Conservation (phyloP, 257 asterid species). For the Perilla frutescens region DNA sequence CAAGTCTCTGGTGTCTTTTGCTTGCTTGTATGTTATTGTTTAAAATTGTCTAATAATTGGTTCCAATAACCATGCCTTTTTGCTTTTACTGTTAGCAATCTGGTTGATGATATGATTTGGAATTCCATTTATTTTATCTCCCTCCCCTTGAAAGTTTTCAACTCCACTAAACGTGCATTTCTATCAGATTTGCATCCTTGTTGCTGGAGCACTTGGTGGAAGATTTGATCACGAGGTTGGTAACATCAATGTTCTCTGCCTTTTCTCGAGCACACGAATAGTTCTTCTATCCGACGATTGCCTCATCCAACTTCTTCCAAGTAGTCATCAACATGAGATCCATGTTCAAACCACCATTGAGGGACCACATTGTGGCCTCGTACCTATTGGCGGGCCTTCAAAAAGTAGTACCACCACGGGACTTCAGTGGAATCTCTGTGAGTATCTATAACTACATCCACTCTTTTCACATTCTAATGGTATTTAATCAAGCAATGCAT, state of each 20-base stretch:
- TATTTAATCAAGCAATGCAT: neutral
- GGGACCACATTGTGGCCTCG: slow-evolving; percentile 96
- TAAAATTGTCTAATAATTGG: neutral
- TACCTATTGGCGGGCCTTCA: slow-evolving; percentile 73
- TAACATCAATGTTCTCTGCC: slow-evolving; percentile 76
- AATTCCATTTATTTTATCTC: neutral
- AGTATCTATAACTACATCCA: slow-evolving; percentile 37
- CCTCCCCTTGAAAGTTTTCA: neutral
- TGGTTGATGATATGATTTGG: neutral
- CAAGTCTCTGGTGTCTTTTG: neutral
- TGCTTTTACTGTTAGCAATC: slow-evolving; percentile 12
- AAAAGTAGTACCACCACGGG: slow-evolving; percentile 77
- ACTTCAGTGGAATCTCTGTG: slow-evolving; percentile 89
- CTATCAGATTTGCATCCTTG: slow-evolving; percentile 81
- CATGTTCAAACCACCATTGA: slow-evolving; percentile 57
- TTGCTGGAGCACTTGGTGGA: slow-evolving; percentile 96
- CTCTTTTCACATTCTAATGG: neutral
- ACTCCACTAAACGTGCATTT: slow-evolving; percentile 6
- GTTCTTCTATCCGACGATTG: slow-evolving; percentile 86
- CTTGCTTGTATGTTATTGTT: neutral
- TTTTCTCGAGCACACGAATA: slow-evolving; percentile 63
- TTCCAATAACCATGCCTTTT: neutral
- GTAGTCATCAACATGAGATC: slow-evolving; percentile 70
- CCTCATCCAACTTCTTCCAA: slow-evolving; percentile 87
- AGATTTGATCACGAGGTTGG: slow-evolving; percentile 96